A percentile compares a stretch with the other conserved stretches of the same genome.
phyloP scores from a whole-genome alignment of 179 eudicot species.

The Camellia oleifera region DNA sequence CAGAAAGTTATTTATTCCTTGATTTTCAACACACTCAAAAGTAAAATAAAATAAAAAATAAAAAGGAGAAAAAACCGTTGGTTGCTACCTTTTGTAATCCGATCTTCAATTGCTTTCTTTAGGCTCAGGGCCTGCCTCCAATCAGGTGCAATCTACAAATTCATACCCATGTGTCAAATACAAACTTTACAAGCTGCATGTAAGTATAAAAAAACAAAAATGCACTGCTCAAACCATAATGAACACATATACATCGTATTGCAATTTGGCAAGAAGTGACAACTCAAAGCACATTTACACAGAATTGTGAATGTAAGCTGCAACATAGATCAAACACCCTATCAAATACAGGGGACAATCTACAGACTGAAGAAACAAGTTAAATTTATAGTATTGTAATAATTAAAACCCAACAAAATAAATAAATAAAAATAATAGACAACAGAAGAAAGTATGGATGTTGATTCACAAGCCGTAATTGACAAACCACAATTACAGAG shows the following conservation, averaged over 20 bases:
- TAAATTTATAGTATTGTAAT: not conserved
- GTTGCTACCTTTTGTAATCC: constrained; percentile 50
- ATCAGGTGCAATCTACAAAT: constrained; percentile 58
- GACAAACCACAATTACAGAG: constrained; percentile 1
- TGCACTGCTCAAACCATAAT: too few relatives aligned
- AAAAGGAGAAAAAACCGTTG: too few relatives aligned
- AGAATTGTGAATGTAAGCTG: too few relatives aligned
- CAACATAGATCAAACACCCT: too few relatives aligned
- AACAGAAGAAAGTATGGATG: not conserved
- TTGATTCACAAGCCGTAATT: not conserved
- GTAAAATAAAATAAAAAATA: not conserved
- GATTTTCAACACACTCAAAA: not conserved
- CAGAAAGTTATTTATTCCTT: not conserved
- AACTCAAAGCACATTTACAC: too few relatives aligned
- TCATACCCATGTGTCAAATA: not conserved
- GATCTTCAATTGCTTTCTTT: constrained; percentile 64
- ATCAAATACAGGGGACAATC: not conserved
- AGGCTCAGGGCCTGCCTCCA: constrained; percentile 66
- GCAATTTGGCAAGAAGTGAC: too few relatives aligned
- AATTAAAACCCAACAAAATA: not conserved
- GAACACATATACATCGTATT: too few relatives aligned
- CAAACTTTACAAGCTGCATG: not conserved
- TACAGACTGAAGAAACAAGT: not conserved
- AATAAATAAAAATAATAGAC: too few relatives aligned
- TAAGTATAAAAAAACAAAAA: too few relatives aligned